Evolutionary conservation across 495 filamentous ascomycete species (phyloP), one percentile per base, ranked within the genome.

Genomic region (Hypoxylon fuscum): DNA sequence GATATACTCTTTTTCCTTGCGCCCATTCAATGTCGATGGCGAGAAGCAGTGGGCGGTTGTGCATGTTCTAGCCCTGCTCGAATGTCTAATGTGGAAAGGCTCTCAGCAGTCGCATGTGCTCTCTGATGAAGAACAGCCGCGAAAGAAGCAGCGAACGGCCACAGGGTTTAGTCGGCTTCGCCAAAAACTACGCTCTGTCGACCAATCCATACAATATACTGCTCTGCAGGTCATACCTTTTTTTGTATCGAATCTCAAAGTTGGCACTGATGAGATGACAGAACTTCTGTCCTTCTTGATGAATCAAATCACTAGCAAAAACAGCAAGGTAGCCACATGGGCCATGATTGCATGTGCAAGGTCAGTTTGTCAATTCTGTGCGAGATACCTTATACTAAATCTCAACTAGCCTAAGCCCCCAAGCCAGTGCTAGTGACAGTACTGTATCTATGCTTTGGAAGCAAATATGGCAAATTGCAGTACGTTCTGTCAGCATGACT

Each of bases 181-280:
- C 32, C 80, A 85, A 35, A 86, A 87, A 54, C 71, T 86, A n/a
- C 76, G 77, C 27, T 83, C 83, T 0, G 69, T 80, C 22, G 79
- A 88, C 44, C 74, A 81, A 3, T 75, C 79, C 10, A 76, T 77
- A 35, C 87, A 83, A 60, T 65, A 90, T 29, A 89, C 85, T 31
- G 88, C 89, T 31, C 75, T 98, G 20, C 92, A 97, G 62, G 76
- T 91, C n/a, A 66, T 96, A 17, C 85, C 89, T 0, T 96, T 97
- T 64, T 77, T 92, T 22, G 70, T 82, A 21, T 76, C 51, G n/a
- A 41, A 55, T 61, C 41, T 74, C 66, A 22, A 54, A 50, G 62
- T 72, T 23, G 55, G 60, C 12, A 61, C 73, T n/a, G 74, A 76
- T 29, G 77, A 81, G 18, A 63, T 80, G n/a, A 57, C 67, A 1